Conservation (phyloP, 495 filamentous ascomycete genomes). For the Letharia lupina region DNA sequence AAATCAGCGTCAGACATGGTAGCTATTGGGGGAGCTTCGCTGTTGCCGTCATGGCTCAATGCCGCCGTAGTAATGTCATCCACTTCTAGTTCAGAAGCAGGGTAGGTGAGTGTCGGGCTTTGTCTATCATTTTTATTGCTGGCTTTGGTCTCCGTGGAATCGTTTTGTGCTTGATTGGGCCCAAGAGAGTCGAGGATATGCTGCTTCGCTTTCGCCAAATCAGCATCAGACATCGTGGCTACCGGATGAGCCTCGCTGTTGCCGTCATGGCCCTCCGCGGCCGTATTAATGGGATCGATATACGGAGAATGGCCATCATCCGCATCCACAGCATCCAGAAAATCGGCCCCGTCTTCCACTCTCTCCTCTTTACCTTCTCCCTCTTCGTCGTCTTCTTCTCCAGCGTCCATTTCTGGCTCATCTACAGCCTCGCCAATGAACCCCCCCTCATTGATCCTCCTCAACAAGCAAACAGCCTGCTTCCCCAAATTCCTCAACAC, state of each 20-base stretch:
- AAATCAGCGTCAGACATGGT: neutral
- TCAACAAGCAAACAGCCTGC: constrained; percentile 27
- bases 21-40: neutral
- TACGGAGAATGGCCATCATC: constrained; percentile 16
- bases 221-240: neutral
- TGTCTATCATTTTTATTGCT: constrained; percentile 9
- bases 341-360: constrained; percentile 21
- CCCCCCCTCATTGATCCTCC: constrained; percentile 28
- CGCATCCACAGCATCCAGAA: constrained; percentile 24
- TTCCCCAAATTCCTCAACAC: constrained; percentile 41
- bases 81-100: too few species aligned
- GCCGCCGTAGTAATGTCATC: neutral
- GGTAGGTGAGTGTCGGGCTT: too few species aligned
- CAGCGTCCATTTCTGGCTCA: constrained; percentile 29
- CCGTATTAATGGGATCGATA: constrained; percentile 21
- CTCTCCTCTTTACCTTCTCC: constrained; percentile 21
- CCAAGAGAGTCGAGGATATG: neutral
- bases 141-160: constrained; percentile 1
- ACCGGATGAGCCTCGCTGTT: neutral
- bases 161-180: neutral
- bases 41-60: neutral
- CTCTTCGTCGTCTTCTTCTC: constrained; percentile 20
- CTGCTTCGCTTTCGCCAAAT: neutral
- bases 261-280: neutral
- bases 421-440: constrained; percentile 27